These are phyloP conservation scores for Naganishia cerealis DNA, from an alignment of 1,284 basidiomycete species.

Conservation along the genomic window DNA sequence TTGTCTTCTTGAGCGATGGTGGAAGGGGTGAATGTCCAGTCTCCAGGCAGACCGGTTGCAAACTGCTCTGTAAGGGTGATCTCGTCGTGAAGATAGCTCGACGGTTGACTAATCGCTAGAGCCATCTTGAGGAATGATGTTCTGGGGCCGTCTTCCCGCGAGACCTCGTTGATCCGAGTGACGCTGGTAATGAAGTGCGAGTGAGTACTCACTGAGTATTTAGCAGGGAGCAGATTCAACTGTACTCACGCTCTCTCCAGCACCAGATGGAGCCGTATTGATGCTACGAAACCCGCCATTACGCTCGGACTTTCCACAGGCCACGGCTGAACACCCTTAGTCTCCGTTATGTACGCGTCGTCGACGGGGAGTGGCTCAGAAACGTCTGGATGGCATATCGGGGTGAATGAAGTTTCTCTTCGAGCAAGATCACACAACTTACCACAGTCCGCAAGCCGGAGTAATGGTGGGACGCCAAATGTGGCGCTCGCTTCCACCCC, in stretches of 20 bases:
- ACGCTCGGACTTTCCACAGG: conserved; percentile 41
- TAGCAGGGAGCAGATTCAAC: not conserved
- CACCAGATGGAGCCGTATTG: conserved; percentile 43
- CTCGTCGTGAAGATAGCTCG: conserved; percentile 38
- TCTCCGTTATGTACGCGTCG: conserved; percentile 41
- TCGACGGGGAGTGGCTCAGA: conserved; percentile 44
- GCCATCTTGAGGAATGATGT: conserved; percentile 37
- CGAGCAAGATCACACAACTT: not conserved
- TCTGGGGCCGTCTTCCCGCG: conserved; percentile 23
- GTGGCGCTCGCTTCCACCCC: conserved; percentile 43
- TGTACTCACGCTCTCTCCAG: conserved; percentile 40
- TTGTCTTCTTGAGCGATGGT: conserved; percentile 43
- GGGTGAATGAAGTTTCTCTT: not conserved
- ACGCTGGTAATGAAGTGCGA: conserved; percentile 23
- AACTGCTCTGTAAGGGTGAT: conserved; percentile 39
- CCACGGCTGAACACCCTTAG: conserved; percentile 40
- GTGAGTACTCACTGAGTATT: not conserved
- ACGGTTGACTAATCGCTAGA: conserved; percentile 29
- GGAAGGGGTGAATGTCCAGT: conserved; percentile 42
- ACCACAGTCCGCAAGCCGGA: conserved; percentile 41
- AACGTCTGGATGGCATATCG: conserved; percentile 33
- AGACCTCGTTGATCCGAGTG: conserved; percentile 35
- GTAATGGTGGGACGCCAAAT: conserved; percentile 42
- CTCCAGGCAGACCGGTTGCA: conserved; percentile 41
- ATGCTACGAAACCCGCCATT: conserved; percentile 43